Conservation (phyloP, 2,329 filamentous ascomycete species). For the Pseudocercospora fijiensis region DNA sequence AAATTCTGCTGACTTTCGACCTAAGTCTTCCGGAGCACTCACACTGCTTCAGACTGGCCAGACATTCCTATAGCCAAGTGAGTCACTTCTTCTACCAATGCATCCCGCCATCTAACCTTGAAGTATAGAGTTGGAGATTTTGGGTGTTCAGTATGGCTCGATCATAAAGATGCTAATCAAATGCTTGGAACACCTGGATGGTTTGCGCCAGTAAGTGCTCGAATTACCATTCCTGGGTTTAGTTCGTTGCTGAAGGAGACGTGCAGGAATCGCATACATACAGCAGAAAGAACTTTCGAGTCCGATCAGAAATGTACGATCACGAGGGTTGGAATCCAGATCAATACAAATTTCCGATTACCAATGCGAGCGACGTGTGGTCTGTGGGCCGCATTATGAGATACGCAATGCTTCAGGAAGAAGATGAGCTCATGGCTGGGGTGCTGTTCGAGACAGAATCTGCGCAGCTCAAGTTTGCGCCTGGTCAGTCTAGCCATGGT, state of each 20-base stretch:
- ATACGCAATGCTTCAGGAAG: neutral
- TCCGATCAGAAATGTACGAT: neutral
- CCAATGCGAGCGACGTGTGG: neutral
- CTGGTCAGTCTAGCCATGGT: neutral
- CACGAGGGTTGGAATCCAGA: neutral
- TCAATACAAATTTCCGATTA: neutral
- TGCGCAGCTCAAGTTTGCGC: neutral
- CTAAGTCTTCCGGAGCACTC: neutral
- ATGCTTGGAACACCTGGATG: neutral
- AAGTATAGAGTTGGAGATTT: neutral
- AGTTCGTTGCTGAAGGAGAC: neutral
- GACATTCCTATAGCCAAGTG: neutral
- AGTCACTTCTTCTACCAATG: neutral
- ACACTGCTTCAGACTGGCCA: neutral
- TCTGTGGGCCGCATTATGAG: neutral
- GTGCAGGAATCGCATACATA: neutral
- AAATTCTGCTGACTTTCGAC: neutral
- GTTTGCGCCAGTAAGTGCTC: neutral
- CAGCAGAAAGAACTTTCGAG: neutral
- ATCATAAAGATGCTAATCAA: neutral
- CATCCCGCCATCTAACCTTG: neutral
- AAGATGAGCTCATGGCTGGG: neutral
- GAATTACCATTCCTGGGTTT: neutral
- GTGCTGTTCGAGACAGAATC: neutral
- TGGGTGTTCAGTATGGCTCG: neutral